Base-by-base conservation (phyloP, 305 asterid genomes). In the Fraxinus floribunda region DNA sequence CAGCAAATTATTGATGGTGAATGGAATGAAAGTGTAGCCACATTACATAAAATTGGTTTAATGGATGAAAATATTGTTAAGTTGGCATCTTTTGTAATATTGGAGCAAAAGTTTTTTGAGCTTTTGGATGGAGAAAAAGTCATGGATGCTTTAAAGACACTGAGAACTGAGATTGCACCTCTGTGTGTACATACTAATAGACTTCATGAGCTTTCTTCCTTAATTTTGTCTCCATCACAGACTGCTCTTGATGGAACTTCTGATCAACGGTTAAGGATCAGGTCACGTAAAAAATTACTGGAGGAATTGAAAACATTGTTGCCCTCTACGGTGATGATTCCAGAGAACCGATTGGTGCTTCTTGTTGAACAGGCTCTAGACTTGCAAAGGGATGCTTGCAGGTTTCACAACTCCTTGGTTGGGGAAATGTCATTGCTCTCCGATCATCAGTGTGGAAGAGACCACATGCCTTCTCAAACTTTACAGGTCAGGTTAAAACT, bases 341-440 rank as follows among this genome's bases (percentile, higher is more conserved):
- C 89, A 52, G 83, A 87, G 52, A 87, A 79, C 20, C 83, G 89
- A 73, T 77, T 87, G 78, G 80, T 82, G 22, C 86, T 79, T 74
- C 86, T 84, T 16, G 89, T 87, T 73, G 89, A 87, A 87, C 89
- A 86, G 84, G 89, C 84, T 41, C 89, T 86, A 79, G 86, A 86
- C 20, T 78, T 84, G 78, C 89, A 87, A 80, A 35, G 72, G 71
- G 88, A 83, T 46, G 84, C 84, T 57, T 87, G 89, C 75, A 66
- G 60, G 30, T 83, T 75, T 84, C 89, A 87, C 86, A 87, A 87
- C 73, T 71, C 88, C 73, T 72, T 76, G 79, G 82, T 20, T 32
- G 80, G 60, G 60, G 88, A 84, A 55, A 84, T 84, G 86, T 87
- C 89, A 2, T 82, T 87, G 73, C 85, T 84, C 76, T 64, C 88